phyloP scores from a whole-genome alignment of 164 flowering plant genomes.

The Santalum album region DNA sequence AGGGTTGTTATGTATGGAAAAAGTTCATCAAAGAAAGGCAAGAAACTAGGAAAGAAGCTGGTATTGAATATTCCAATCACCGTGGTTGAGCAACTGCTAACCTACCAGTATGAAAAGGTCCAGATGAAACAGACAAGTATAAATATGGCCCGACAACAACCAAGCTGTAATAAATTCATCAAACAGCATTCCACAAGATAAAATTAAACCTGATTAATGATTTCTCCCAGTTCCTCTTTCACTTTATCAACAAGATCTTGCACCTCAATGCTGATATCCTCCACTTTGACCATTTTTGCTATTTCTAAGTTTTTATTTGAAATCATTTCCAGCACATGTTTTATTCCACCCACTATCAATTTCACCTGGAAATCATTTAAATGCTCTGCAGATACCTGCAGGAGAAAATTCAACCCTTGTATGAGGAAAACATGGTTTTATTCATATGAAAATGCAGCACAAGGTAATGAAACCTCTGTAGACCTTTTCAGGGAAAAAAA shows the following conservation, averaged over 20 bases:
- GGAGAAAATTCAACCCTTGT: background rate
- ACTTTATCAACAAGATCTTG: too few species aligned
- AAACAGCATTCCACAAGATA: background rate
- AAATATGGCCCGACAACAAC: too few species aligned
- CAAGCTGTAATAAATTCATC: background rate
- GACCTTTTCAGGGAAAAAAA: background rate
- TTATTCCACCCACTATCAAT: background rate
- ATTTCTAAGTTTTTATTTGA: background rate
- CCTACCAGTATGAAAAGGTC: background rate
- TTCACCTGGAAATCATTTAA: background rate
- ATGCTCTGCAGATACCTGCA: background rate
- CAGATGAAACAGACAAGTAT: too few species aligned
- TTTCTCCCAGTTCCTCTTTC: background rate
- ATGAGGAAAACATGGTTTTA: background rate
- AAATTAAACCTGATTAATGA: background rate
- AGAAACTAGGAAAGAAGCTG: too few species aligned
- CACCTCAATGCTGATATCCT: background rate
- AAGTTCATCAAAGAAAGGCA: background rate
- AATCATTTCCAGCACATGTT: background rate
- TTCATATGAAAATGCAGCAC: too few species aligned
- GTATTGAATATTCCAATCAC: background rate
- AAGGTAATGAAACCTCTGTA: too few species aligned
- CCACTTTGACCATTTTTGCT: background rate
- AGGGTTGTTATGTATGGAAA: background rate
- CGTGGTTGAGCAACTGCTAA: background rate